Percentiles rank a stretch among this genome's conserved stretches.
These are phyloP conservation scores for Candida sp. DNA, from an alignment of 1,139 yeast species.

Conservation along the genomic window DNA sequence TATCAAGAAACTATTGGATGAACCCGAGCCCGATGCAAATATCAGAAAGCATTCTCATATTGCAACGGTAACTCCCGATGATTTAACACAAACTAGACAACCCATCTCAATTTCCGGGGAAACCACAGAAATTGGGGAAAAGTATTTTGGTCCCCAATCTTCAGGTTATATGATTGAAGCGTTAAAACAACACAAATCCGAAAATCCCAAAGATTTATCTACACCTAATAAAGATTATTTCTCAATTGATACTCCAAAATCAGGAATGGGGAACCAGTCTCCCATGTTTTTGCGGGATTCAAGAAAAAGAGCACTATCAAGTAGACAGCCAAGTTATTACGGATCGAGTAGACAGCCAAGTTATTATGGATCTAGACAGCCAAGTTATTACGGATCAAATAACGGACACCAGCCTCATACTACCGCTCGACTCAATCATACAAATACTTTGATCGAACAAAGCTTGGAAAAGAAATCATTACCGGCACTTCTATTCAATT, in stretches of 20 bases:
- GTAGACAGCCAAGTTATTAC: neutral
- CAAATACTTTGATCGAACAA: slow-evolving; percentile 16
- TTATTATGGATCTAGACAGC: neutral
- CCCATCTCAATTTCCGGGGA: slow-evolving; percentile 14
- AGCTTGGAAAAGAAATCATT: slow-evolving; percentile 24
- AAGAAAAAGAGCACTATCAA: neutral
- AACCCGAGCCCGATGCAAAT: neutral
- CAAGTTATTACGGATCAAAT: neutral
- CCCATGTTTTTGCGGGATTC: neutral
- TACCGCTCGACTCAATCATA: neutral
- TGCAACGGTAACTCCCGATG: neutral
- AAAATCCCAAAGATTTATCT: neutral
- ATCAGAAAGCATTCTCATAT: neutral
- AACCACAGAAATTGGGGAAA: slow-evolving; percentile 29
- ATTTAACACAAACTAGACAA: neutral
- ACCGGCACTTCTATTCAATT: slow-evolving; percentile 17
- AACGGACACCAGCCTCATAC: neutral
- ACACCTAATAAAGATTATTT: neutral
- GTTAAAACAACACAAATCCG: slow-evolving; percentile 12
- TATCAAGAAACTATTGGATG: neutral
- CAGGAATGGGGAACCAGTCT: neutral
- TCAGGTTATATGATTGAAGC: slow-evolving; percentile 43
- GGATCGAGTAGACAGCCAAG: neutral
- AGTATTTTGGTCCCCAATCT: slow-evolving; percentile 51
- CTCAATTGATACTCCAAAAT: neutral